These are phyloP conservation scores for Saccharomyces jurei DNA, from an alignment of 805 yeast genomes.

Conservation along the genomic window DNA sequence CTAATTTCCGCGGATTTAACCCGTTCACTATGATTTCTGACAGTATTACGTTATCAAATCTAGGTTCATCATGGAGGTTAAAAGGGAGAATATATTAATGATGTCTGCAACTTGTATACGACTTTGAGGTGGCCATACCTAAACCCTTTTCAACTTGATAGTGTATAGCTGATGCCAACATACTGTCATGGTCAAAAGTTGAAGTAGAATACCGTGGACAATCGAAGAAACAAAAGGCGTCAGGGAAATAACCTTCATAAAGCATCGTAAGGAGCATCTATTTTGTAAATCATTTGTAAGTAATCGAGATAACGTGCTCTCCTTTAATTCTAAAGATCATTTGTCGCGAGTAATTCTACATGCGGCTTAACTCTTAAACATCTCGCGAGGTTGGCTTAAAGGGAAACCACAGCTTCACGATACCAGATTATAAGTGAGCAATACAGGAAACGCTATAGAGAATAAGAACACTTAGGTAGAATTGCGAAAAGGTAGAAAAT, in stretches of 20 bases:
- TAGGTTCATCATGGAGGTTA: neutral
- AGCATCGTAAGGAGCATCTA: neutral
- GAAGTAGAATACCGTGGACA: neutral
- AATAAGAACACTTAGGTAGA: neutral
- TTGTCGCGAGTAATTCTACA: neutral
- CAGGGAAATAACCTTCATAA: neutral
- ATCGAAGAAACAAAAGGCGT: neutral
- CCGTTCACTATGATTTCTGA: neutral
- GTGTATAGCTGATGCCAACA: neutral
- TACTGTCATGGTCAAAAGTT: neutral
- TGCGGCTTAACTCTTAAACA: neutral
- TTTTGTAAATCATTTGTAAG: neutral
- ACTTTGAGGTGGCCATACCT: neutral
- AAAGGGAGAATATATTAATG: neutral
- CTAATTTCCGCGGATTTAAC: neutral
- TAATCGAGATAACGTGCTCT: neutral
- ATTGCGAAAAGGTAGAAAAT: neutral
- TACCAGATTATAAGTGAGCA: neutral
- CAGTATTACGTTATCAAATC: neutral
- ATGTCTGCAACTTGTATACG: neutral
- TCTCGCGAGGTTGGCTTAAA: neutral
- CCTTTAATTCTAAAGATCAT: neutral
- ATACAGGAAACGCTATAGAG: neutral
- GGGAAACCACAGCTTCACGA: neutral
- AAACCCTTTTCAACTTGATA: neutral